A percentile compares a stretch with the other conserved stretches of the same genome.
phyloP scores from a whole-genome alignment of 73 alveolate genomes.

The Tetrahymena malaccensis region DNA sequence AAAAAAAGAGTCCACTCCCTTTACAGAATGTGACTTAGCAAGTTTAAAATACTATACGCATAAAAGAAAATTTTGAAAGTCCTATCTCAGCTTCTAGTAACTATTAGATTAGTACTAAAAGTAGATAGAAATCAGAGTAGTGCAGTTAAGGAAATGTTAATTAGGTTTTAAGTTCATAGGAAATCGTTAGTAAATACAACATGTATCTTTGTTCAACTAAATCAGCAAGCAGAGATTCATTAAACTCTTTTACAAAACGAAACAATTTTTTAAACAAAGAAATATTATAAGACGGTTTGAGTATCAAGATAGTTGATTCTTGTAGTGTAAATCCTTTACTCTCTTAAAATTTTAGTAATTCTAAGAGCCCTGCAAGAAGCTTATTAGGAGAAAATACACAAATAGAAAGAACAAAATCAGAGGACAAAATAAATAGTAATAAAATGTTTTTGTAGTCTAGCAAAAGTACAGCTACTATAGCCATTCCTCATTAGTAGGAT shows the following conservation, averaged over 20 bases:
- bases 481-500: neutral
- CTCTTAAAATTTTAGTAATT: neutral
- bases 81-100: neutral
- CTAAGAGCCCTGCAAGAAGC: neutral
- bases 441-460: neutral
- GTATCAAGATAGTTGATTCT: neutral
- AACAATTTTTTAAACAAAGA: neutral
- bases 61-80: neutral
- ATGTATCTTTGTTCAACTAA: neutral
- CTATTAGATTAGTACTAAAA: neutral
- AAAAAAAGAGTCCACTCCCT: neutral
- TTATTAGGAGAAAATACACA: neutral
- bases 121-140: neutral
- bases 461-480: neutral
- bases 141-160: neutral
- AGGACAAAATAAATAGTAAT: neutral
- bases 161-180: neutral
- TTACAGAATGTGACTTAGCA: neutral
- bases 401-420: neutral
- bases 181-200: neutral
- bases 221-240: neutral
- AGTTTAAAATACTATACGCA: neutral
- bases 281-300: neutral
- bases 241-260: neutral
- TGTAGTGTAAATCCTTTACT: neutral